phyloP scores from a whole-genome alignment of 768 basidiomycete species.

The Lactarius trivialis region DNA sequence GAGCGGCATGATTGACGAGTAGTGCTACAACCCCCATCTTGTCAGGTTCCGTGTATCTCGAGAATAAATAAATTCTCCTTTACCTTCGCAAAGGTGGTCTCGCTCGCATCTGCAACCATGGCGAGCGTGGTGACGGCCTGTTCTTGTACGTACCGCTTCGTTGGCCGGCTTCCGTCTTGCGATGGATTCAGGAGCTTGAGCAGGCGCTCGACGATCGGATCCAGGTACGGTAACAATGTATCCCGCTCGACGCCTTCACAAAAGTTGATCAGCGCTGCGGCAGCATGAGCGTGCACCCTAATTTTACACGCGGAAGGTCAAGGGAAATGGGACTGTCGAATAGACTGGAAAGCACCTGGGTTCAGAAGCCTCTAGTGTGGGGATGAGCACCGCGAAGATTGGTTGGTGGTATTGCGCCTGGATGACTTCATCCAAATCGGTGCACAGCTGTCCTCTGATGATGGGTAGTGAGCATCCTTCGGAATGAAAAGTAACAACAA shows the following conservation, averaged over 20 bases:
- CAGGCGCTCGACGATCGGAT: constrained; percentile 68
- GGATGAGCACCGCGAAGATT: constrained; percentile 64
- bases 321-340: background rate
- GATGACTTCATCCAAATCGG: constrained; percentile 81
- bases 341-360: constrained; percentile 43
- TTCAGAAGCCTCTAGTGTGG: constrained; percentile 68
- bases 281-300: constrained; percentile 83
- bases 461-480: constrained; percentile 1
- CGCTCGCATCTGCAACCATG: constrained; percentile 85
- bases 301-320: constrained; percentile 9
- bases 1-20: constrained; percentile 73
- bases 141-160: constrained; percentile 71
- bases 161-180: constrained; percentile 33
- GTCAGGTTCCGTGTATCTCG: background rate
- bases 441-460: constrained; percentile 77
- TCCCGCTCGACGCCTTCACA: constrained; percentile 79
- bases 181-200: constrained; percentile 57
- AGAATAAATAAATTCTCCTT: background rate
- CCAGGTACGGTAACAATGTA: constrained; percentile 69
- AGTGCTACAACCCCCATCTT: constrained; percentile 40
- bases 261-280: constrained; percentile 85
- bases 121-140: constrained; percentile 84
- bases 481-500: constrained; percentile 10
- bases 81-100: constrained; percentile 69
- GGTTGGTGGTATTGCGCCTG: constrained; percentile 63